Evolutionary conservation across 2,329 filamentous ascomycete genomes (phyloP), one percentile per base, ranked within the genome.

Genomic region (Macrophomina phaseolina): DNA sequence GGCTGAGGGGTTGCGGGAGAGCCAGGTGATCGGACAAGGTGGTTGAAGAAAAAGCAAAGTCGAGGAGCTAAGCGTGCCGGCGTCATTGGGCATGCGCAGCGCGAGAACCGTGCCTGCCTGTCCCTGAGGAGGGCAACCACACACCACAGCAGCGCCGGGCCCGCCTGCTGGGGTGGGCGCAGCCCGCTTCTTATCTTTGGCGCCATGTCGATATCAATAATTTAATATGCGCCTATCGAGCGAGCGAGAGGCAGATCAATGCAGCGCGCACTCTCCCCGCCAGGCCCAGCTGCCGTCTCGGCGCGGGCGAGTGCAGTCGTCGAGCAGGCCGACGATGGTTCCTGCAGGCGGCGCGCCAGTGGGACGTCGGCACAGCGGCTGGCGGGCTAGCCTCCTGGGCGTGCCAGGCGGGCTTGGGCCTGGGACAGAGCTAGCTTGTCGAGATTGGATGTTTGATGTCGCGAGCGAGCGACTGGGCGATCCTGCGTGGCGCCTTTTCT

Each of bases 381-480:
- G 34, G 34, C 16, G 16, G 18, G 53, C n/a, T 23, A 56, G 53
- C 53, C 34, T 5, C 42, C 18, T 34, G 53, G 12, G 34, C 11
- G 53, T n/a, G 32, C 28, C 23, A n/a, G 18, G 53, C 32, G 32
- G 32, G 32, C 52, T 36, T 23, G 38, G 55, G 55, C 40, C 38
- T 60, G 55, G 40, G 55, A 23, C 23, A 23, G 55, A 60, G 23
- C 40, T 42, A 23, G 36, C 28, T 48, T 46, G 38, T 45, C 55
- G 56, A 61, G 56, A 61, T 61, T 61, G 32, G 56, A 62, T 62
- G 58, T 62, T 62, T 62, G 58, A 62, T 36, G 58, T 62, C 58
- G 58, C 58, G 58, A 62, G 42, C 55, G 58, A 62, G 45, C 58
- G 58, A 48, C 56, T 62, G 58, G 58, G 58, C 58, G 58, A 62